Conservation (phyloP, 2,329 filamentous ascomycete genomes). For the Leptodontidium sp. region DNA sequence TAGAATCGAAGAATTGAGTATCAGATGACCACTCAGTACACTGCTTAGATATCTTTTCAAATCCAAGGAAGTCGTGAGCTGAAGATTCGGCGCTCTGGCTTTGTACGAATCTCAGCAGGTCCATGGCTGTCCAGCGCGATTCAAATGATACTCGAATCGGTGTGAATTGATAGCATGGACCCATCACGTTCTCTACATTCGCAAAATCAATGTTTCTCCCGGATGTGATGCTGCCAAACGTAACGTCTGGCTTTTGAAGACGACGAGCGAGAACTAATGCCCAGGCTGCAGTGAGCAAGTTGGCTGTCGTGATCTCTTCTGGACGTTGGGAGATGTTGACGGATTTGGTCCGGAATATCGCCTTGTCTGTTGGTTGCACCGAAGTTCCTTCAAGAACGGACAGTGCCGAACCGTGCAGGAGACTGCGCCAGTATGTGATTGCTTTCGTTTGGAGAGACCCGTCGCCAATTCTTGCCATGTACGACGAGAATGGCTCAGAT, state of each 20-base stretch:
- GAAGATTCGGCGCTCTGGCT: conserved; percentile 45
- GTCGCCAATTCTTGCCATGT: conserved; percentile 36
- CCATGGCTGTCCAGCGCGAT: conserved; percentile 44
- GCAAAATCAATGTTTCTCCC: conserved; percentile 52
- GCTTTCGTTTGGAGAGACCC: conserved; percentile 42
- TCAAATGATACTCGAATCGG: conserved; percentile 53
- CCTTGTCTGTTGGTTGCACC: conserved; percentile 36
- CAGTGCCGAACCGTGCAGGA: conserved; percentile 49
- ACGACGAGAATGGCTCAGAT: conserved; percentile 51
- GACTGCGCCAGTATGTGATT: conserved; percentile 54
- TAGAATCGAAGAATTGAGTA: conserved; percentile 27
- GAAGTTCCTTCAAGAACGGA: conserved; percentile 29
- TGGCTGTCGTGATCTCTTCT: conserved; percentile 52
- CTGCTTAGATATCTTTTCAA: conserved; percentile 46
- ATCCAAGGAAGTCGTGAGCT: conserved; percentile 49
- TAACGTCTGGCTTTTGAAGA: conserved; percentile 48
- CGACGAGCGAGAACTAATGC: conserved; percentile 51
- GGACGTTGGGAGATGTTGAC: conserved; percentile 43
- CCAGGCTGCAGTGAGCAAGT: conserved; percentile 54
- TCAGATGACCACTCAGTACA: conserved; percentile 46
- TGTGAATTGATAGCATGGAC: conserved; percentile 56
- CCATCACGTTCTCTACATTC: conserved; percentile 51
- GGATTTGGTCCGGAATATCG: conserved; percentile 46
- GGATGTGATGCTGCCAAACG: conserved; percentile 53
- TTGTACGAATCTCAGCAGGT: conserved; percentile 48